Evolutionary conservation across 371 early-diverging fungal species (phyloP).

Genomic region (Apophysomyces ossiformis): DNA sequence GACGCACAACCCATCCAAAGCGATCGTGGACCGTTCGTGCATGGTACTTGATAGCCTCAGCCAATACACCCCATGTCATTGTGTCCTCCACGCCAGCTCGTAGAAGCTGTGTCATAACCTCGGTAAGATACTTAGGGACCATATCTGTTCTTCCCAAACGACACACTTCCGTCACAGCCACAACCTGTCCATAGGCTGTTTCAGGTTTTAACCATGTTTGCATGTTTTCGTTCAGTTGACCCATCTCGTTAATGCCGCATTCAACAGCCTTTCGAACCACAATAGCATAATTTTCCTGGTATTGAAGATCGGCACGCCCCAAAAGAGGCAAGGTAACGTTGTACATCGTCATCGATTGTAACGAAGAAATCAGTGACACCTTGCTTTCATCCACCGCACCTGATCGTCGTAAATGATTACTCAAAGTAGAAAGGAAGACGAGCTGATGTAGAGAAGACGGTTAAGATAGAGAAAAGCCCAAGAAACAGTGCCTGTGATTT

Average conservation of each 20-base stretch:
- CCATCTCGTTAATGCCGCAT: constrained; percentile 26
- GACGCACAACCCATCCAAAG: constrained; percentile 50
- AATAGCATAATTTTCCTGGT: background rate
- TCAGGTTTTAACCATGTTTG: constrained; percentile 21
- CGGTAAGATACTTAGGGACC: constrained; percentile 19
- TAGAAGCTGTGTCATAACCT: constrained; percentile 26
- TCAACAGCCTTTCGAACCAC: constrained; percentile 24
- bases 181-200: constrained; percentile 13
- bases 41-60: constrained; percentile 20
- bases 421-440: constrained; percentile 26
- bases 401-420: constrained; percentile 27
- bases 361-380: constrained; percentile 15
- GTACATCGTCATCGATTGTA: constrained; percentile 26
- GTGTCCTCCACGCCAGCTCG: constrained; percentile 27
- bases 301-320: background rate
- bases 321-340: constrained; percentile 27
- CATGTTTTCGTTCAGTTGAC: constrained; percentile 14
- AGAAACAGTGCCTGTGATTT: background rate
- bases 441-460: background rate
- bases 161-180: constrained; percentile 34
- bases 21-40: constrained; percentile 20
- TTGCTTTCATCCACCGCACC: constrained; percentile 21
- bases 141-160: constrained; percentile 26
- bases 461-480: background rate
- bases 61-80: constrained; percentile 28